Evolutionary conservation across 805 yeast species (phyloP), one percentile per base, ranked within the genome.

Genomic region (Pichia membranifaciens): DNA sequence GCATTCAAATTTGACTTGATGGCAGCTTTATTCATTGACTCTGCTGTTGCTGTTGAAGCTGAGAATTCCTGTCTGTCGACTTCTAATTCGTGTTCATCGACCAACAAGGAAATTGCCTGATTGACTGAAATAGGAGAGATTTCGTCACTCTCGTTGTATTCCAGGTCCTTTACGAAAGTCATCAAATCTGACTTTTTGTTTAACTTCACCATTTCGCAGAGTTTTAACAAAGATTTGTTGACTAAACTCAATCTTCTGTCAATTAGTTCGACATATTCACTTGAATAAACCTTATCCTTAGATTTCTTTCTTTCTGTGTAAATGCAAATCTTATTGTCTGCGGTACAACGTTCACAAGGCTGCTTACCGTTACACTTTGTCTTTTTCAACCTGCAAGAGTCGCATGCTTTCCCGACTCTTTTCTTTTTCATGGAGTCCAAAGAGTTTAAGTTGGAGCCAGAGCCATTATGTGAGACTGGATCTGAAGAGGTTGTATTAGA

Each of bases 331-430:
- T 76, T 78, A 61, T 79, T 79, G 53, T 78, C 82, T 8, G 69
- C 64, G 8, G 69, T 58, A 57, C 85, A 79, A 46, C 76, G 70
- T 33, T 73, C 71, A 54, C 85, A 79, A 0, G 85, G 84, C 52
- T 76, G 76, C 43, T 72, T 71, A 18, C 85, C 85, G 49, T 78
- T 79, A 59, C 85, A 79, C 52, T 79, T 79, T 5, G 83, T 79
- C 63, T 79, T 79, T 57, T 79, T 79, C 47, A 79, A 68, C 38
- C 85, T 66, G 58, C 85, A 79, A 44, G 76, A 72, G 57, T 79
- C 84, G 53, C 85, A 79, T 5, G 84, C 84, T 54, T 78, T 79
- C 12, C 82, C 81, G 3, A 79, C 84, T 50, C 85, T 60, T 58
- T 73, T 76, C 62, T 78, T 79, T 48, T 58, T 48, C 20, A 36